phyloP scores from a whole-genome alignment of 2,329 filamentous ascomycete species.

The Xylaria polymorpha region DNA sequence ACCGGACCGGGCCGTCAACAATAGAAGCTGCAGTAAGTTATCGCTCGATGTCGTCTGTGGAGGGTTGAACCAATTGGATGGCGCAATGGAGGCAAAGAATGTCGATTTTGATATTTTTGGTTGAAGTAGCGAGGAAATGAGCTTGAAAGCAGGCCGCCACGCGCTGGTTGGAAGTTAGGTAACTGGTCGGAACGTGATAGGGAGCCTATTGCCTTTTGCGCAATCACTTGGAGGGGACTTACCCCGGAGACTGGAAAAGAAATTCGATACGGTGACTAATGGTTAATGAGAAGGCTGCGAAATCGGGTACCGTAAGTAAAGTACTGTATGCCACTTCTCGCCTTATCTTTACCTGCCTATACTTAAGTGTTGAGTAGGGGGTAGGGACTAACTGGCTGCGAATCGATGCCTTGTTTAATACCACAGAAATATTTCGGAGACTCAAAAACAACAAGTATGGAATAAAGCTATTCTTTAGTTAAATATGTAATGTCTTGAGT shows the following conservation, averaged over 20 bases:
- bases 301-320: not conserved
- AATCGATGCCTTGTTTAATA: not conserved
- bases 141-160: constrained; percentile 1
- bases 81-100: not conserved
- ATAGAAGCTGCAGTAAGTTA: not conserved
- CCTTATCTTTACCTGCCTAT: too few relatives aligned
- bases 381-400: not conserved
- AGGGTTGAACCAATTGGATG: not conserved
- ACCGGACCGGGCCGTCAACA: constrained; percentile 1
- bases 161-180: constrained; percentile 2
- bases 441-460: too few relatives aligned
- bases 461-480: not conserved
- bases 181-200: not conserved
- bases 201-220: not conserved
- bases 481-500: not conserved
- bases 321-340: too few relatives aligned
- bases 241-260: not conserved
- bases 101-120: not conserved
- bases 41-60: not conserved
- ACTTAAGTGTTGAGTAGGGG: too few relatives aligned
- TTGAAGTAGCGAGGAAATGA: not conserved
- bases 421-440: not conserved
- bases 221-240: constrained; percentile 6
- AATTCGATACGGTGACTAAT: constrained; percentile 3
- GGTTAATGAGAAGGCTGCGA: not conserved